A percentile compares a stretch with the other conserved stretches of the same genome.
Conservation (phyloP, 306 rosid genomes). For the Herpetospermum pedunculosum region DNA sequence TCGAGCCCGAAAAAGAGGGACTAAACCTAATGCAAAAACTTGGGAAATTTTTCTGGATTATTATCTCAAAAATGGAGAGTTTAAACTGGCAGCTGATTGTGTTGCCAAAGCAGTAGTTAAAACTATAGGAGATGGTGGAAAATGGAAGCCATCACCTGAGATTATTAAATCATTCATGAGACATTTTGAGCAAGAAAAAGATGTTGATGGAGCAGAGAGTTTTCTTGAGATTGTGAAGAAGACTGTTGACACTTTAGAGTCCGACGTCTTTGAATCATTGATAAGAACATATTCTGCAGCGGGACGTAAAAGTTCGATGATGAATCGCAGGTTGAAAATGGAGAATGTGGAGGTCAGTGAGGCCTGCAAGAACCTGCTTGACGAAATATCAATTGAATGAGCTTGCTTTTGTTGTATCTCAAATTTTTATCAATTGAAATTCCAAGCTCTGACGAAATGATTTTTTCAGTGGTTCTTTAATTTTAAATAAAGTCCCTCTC, state of each 20-base stretch:
- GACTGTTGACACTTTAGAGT: slow-evolving; percentile 32
- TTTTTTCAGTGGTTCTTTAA: slow-evolving; percentile 10
- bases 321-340: slow-evolving; percentile 67
- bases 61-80: slow-evolving; percentile 46
- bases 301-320: slow-evolving; percentile 43
- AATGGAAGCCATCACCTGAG: slow-evolving; percentile 49
- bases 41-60: slow-evolving; percentile 64
- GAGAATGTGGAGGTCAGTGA: slow-evolving; percentile 63
- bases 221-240: slow-evolving; percentile 58
- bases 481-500: neutral
- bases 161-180: slow-evolving; percentile 35
- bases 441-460: slow-evolving; percentile 17
- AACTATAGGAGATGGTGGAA: slow-evolving; percentile 60
- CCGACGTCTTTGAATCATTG: slow-evolving; percentile 59
- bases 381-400: slow-evolving; percentile 49
- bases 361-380: slow-evolving; percentile 50
- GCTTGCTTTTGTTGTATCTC: slow-evolving; percentile 9
- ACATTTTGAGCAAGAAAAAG: slow-evolving; percentile 61
- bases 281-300: slow-evolving; percentile 73
- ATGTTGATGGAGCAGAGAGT: slow-evolving; percentile 78
- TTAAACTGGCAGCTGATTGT: slow-evolving; percentile 46
- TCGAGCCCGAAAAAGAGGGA: slow-evolving; percentile 53
- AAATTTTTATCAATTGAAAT: slow-evolving; percentile 6
- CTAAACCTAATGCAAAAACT: slow-evolving; percentile 68
- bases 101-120: slow-evolving; percentile 47